Evolutionary conservation across 257 asterid species (phyloP).

Genomic region (Solanum bukasovii): DNA sequence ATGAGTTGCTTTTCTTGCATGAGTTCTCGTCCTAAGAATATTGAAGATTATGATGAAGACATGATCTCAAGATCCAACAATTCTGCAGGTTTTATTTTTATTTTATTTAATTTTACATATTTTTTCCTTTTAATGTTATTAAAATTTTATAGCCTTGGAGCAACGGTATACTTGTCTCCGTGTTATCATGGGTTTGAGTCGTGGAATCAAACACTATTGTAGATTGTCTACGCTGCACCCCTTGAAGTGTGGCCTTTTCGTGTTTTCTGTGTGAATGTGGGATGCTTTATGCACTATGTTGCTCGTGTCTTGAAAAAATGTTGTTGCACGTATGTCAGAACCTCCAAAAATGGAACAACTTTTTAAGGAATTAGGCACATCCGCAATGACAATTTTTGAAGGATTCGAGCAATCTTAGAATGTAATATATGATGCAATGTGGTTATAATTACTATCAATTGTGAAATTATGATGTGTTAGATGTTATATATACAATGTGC

Average conservation of each 20-base stretch:
- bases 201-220: background rate
- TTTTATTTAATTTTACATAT: background rate
- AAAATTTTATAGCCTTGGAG: background rate
- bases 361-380: background rate
- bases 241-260: background rate
- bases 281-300: background rate
- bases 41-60: constrained; percentile 46
- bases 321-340: background rate
- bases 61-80: constrained; percentile 29
- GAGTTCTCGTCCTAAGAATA: constrained; percentile 40
- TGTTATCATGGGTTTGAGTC: background rate
- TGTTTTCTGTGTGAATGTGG: background rate
- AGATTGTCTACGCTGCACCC: background rate
- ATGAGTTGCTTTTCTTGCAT: constrained; percentile 86
- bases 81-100: constrained; percentile 28
- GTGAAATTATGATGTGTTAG: background rate
- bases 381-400: background rate
- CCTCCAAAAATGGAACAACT: too few species aligned
- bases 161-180: background rate
- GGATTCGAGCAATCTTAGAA: background rate
- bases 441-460: background rate
- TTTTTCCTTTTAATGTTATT: background rate
- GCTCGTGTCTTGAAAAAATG: background rate
- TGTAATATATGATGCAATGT: background rate
- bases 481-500: background rate